Conservation (phyloP, 1,284 basidiomycete species). For the Apiotrichum siamense region DNA sequence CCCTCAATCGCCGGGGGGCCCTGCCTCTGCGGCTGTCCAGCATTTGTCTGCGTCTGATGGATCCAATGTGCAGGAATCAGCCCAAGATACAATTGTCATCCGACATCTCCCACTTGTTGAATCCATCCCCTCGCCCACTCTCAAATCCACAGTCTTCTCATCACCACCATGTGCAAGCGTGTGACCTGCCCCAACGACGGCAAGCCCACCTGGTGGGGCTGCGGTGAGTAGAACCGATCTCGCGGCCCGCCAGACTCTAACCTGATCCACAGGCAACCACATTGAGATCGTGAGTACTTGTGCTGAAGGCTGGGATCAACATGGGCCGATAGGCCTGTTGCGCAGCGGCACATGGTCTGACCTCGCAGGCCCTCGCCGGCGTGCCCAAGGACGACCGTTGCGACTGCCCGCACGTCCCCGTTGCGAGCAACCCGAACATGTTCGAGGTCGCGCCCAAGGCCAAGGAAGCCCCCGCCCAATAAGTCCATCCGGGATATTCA, state of each 20-base stretch:
- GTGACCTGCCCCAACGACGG: conserved; percentile 45
- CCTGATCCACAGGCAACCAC: conserved; percentile 30
- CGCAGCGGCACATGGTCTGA: background rate
- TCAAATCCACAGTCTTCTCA: background rate
- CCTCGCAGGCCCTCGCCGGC: conserved; percentile 33
- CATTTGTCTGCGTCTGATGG: no score
- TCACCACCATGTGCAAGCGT: conserved; percentile 38
- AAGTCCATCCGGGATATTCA: no score
- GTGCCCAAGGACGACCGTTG: conserved; percentile 35
- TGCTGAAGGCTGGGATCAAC: no score
- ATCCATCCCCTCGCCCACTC: background rate
- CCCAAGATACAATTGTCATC: no score
- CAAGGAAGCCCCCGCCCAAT: no score
- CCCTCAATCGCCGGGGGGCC: no score
- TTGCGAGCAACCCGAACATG: conserved; percentile 33
- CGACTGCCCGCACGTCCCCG: conserved; percentile 39
- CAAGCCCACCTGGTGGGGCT: conserved; percentile 48
- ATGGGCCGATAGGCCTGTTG: no score
- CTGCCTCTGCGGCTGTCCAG: no score
- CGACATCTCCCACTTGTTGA: background rate
- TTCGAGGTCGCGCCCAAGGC: conserved; percentile 29
- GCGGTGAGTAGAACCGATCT: conserved; percentile 32
- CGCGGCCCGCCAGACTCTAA: background rate
- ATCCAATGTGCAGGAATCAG: no score
- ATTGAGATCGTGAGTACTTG: conserved; percentile 42